A percentile compares a stretch with the other conserved stretches of the same genome.
phyloP scores from a whole-genome alignment of 2,329 filamentous ascomycete species.

The Paraphaeosphaeria sporulosa region DNA sequence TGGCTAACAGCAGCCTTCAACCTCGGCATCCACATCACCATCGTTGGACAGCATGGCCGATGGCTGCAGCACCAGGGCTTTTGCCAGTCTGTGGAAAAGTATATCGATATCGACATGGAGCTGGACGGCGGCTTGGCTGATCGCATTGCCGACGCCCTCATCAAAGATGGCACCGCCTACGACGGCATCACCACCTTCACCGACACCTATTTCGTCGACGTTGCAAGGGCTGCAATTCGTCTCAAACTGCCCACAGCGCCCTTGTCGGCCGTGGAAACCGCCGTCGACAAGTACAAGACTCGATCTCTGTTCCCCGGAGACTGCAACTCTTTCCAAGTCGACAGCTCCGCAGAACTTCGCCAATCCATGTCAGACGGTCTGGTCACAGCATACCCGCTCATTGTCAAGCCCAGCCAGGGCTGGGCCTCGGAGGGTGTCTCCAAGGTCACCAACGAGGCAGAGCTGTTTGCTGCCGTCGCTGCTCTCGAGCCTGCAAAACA shows the following conservation, averaged over 20 bases:
- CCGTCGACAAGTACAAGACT: constrained; percentile 12
- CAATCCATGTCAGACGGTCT: constrained; percentile 1
- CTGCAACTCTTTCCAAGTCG: constrained; percentile 1
- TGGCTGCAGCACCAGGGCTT: not conserved
- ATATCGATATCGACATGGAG: not conserved
- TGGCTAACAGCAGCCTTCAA: not conserved
- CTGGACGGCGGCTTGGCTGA: not conserved
- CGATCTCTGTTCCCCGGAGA: constrained; percentile 5
- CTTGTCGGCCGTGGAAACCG: constrained; percentile 8
- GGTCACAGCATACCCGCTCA: constrained; percentile 23
- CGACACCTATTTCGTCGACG: not conserved
- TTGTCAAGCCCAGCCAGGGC: constrained; percentile 50
- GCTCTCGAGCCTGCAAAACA: constrained; percentile 17
- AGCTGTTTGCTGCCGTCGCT: constrained; percentile 30
- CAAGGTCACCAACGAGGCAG: constrained; percentile 33
- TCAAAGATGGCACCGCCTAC: not conserved
- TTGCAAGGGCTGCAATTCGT: not conserved
- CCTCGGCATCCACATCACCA: not conserved
- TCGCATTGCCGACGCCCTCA: not conserved
- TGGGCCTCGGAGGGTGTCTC: constrained; percentile 45
- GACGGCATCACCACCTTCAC: not conserved
- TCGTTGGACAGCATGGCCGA: not conserved
- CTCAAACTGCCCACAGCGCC: not conserved
- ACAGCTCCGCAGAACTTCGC: constrained; percentile 13
- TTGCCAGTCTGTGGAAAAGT: not conserved